These are phyloP conservation scores for Schoenoplectus triqueter DNA, from an alignment of 202 grass and related monocot genomes.

Conservation along the genomic window DNA sequence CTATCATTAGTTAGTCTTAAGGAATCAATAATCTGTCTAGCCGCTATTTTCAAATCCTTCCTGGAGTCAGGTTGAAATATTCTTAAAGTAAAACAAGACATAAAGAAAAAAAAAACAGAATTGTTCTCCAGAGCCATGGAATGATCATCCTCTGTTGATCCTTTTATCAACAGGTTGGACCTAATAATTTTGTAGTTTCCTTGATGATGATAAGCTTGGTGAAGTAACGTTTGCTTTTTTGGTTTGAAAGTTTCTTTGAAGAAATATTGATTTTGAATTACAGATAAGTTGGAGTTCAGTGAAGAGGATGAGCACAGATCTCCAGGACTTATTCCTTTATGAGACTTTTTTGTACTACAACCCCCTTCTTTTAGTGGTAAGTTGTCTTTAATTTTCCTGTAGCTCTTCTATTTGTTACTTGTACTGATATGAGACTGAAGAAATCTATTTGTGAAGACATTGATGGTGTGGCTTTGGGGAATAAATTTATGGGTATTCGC, in stretches of 20 bases:
- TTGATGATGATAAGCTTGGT: neutral
- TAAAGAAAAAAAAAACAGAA: neutral
- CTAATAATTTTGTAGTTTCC: neutral
- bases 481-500: constrained; percentile 94
- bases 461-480: constrained; percentile 99
- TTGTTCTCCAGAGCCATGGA: neutral
- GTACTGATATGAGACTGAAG: constrained; percentile 12
- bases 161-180: constrained; percentile 27
- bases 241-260: constrained; percentile 5
- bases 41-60: neutral
- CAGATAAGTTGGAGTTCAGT: constrained; percentile 96
- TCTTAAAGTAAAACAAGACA: neutral
- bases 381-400: constrained; percentile 39
- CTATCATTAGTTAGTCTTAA: neutral
- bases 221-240: neutral
- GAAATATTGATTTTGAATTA: constrained; percentile 37
- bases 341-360: constrained; percentile 98
- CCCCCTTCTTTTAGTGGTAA: constrained; percentile 90
- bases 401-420: constrained; percentile 5
- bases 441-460: constrained; percentile 55
- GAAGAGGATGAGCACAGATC: constrained; percentile 88
- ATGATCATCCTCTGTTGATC: constrained; percentile 26
- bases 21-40: constrained; percentile 4
- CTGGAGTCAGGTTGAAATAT: neutral
- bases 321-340: constrained; percentile 88